phyloP scores from a whole-genome alignment of 2,329 filamentous ascomycete species.

The Phaeomoniella chlamydospora region DNA sequence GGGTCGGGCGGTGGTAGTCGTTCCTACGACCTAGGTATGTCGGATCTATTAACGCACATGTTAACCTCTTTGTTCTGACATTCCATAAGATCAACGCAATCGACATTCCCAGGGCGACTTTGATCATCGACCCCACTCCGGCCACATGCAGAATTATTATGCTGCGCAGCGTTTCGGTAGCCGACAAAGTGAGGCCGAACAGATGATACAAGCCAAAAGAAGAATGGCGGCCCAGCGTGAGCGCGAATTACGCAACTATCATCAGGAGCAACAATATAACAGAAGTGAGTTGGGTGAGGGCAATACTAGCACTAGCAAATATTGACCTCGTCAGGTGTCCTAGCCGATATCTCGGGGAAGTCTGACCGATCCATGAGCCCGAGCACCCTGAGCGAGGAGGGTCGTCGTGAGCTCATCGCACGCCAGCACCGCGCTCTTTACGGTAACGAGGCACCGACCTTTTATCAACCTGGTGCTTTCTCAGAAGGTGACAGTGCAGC shows the following conservation, averaged over 20 bases:
- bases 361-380: conserved; percentile 76
- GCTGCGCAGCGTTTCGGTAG: conserved; percentile 82
- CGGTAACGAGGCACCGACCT: conserved; percentile 53
- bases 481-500: conserved; percentile 55
- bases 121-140: conserved; percentile 57
- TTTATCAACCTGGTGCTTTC: conserved; percentile 53
- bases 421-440: conserved; percentile 92
- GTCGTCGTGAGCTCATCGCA: conserved; percentile 87
- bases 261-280: conserved; percentile 99
- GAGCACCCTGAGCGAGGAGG: conserved; percentile 81
- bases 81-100: conserved; percentile 7
- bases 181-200: conserved; percentile 84
- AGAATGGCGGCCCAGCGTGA: conserved; percentile 98
- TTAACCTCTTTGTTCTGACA: too few relatives aligned
- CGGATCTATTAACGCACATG: too few relatives aligned
- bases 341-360: conserved; percentile 61
- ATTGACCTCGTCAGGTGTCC: conserved; percentile 38
- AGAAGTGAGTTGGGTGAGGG: conserved; percentile 57
- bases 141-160: conserved; percentile 87
- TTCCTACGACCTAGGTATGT: conserved; percentile 47
- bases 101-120: conserved; percentile 79
- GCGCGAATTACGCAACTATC: conserved; percentile 97
- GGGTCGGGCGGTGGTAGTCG: conserved; percentile 45
- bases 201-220: conserved; percentile 98
- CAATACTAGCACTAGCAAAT: conserved; percentile 10